A percentile compares a stretch with the other conserved stretches of the same genome.
These are phyloP conservation scores for Prillingera fragicola DNA, from an alignment of 1,284 basidiomycete genomes.

Conservation along the genomic window DNA sequence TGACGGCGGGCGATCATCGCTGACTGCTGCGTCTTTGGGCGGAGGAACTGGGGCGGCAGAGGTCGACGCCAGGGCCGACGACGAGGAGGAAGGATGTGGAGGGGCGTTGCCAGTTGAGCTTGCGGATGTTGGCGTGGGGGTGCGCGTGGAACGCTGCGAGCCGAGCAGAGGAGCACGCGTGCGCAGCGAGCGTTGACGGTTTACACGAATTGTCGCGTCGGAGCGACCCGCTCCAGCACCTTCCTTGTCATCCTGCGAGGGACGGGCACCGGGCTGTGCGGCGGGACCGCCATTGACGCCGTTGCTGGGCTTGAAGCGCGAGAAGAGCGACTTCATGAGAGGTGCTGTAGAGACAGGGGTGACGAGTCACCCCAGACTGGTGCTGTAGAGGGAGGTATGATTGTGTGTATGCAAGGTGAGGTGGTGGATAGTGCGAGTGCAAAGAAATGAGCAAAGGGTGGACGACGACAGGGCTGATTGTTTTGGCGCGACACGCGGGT, in stretches of 20 bases:
- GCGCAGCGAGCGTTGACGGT: conserved; percentile 1
- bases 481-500: no score
- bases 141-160: neutral
- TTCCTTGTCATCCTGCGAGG: conserved; percentile 1
- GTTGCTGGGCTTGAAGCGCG: conserved; percentile 20
- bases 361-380: no score
- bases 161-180: neutral
- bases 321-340: conserved; percentile 33
- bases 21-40: no score
- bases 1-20: neutral
- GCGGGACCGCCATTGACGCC: neutral
- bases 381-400: no score
- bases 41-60: neutral
- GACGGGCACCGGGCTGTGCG: conserved; percentile 1
- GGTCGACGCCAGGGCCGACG: neutral
- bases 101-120: neutral
- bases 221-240: neutral
- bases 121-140: conserved; percentile 1
- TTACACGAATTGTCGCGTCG: conserved; percentile 1
- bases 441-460: no score
- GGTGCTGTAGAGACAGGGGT: no score
- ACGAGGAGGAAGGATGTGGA: neutral
- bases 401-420: no score
- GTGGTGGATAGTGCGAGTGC: no score
- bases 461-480: no score